Base-by-base conservation (phyloP, 1,284 basidiomycete genomes). In the Meripilus lineatus region DNA sequence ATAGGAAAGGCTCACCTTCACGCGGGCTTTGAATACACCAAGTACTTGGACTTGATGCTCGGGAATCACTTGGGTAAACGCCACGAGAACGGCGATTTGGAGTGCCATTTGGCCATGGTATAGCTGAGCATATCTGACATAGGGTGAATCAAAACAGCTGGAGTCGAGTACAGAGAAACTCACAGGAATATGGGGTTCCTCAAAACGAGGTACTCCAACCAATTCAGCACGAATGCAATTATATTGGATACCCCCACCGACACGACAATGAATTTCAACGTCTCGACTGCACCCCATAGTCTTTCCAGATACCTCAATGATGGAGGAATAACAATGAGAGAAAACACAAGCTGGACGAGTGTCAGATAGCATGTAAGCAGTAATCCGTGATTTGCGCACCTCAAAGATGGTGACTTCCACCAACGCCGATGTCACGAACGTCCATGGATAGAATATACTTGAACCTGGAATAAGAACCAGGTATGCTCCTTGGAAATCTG, bases 31-130 rank as follows among this genome's bases (percentile, higher is more conserved):
- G 54, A 96, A 61, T 25, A 90, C 69, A 30, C 93, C 92, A 52
- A 98, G 75, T 13, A 98, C 59, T 62, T 98, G 95, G 5, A 99
- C 84, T 64, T 97, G 94, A 58, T 99, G 93, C 63, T 99, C 95
- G 21, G 96, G 95, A 53, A 98, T 97, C 45, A 96, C 69, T 63
- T 99, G 95, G 2, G 93, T 97, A 66, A 97, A 96, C 8, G 93
- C 95, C 43, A 99, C 95, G 30, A 99, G 74, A 52, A 95, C 77
- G 3, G 81, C 89, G 38, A 84, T 84, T 58, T 96, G 91, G n/a
- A 99, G 70, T 2, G 91, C 89, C 73, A 90, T 89, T 63, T 94
- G 81, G 21, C 95, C 95, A 58, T 92, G 91, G 63, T 94, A 97
- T 38, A 81, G 77, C 70, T 90, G 83, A 21, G 84, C 90, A 63